Evolutionary conservation across 768 basidiomycete genomes (phyloP).

Genomic region (Gymnopilus dilepis): DNA sequence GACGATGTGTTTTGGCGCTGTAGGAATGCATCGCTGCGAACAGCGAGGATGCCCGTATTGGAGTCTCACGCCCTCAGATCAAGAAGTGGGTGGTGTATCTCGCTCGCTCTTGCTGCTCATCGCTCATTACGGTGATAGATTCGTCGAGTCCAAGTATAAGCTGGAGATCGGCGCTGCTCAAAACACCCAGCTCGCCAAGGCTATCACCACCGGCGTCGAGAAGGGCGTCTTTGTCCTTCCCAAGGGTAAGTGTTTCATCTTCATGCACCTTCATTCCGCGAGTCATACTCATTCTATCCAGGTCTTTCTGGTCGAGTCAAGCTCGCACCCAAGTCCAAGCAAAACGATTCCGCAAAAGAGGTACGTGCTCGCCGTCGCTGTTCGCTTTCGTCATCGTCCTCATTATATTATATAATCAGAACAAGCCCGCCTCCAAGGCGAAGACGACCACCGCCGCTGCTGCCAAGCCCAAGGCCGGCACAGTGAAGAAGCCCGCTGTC

Average conservation of each 20-base stretch:
- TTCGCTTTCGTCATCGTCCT: background rate
- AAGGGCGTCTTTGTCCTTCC: conserved; percentile 86
- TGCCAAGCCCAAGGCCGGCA: conserved; percentile 22
- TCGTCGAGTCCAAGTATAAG: conserved; percentile 82
- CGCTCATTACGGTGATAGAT: conserved; percentile 50
- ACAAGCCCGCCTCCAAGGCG: conserved; percentile 42
- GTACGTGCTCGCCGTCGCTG: conserved; percentile 25
- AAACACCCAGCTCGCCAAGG: conserved; percentile 76
- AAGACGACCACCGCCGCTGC: conserved; percentile 31
- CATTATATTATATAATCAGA: conserved; percentile 5
- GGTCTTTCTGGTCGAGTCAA: conserved; percentile 77
- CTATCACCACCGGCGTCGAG: conserved; percentile 82
- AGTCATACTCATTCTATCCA: conserved; percentile 34
- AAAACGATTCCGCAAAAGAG: conserved; percentile 46
- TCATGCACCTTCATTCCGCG: conserved; percentile 3
- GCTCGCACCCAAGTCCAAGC: conserved; percentile 57
- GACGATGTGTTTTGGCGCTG: conserved; percentile 21
- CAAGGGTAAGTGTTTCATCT: conserved; percentile 62
- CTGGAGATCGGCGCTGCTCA: conserved; percentile 82
- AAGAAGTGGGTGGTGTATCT: conserved; percentile 70
- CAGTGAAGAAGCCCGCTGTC: conserved; percentile 15
- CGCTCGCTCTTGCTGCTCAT: conserved; percentile 19
- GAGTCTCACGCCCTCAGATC: conserved; percentile 90
- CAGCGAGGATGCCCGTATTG: conserved; percentile 77
- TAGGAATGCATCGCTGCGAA: conserved; percentile 84